Conservation (phyloP, 805 yeast genomes). For the Kodamaea restingae region DNA sequence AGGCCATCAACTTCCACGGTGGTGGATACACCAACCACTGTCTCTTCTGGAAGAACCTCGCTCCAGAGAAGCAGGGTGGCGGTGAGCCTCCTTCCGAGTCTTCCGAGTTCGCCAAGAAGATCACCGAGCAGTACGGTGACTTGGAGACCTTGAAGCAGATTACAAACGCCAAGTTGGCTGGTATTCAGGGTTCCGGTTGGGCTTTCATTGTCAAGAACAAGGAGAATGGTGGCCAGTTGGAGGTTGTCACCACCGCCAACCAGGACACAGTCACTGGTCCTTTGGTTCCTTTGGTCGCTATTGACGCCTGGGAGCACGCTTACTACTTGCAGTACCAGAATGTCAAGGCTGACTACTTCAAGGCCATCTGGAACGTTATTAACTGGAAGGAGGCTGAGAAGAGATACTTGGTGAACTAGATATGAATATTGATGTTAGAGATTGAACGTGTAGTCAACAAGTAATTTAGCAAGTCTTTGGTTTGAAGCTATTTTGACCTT, state of each 20-base stretch:
- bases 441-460: no score
- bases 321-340: conserved; percentile 91
- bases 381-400: conserved; percentile 89
- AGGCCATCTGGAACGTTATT: conserved; percentile 90
- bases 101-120: conserved; percentile 56
- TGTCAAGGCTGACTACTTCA: conserved; percentile 87
- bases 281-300: conserved; percentile 74
- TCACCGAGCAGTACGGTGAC: conserved; percentile 63
- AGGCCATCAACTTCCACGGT: conserved; percentile 82
- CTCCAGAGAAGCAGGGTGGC: conserved; percentile 73
- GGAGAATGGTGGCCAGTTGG: conserved; percentile 63
- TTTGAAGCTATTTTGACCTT: no score
- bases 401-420: conserved; percentile 39
- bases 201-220: conserved; percentile 83
- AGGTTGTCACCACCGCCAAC: conserved; percentile 76
- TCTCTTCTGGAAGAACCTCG: conserved; percentile 82
- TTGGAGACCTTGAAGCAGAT: conserved; percentile 60
- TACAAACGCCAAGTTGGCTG: conserved; percentile 65
- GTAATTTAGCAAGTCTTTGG: no score
- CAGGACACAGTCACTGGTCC: conserved; percentile 80
- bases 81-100: conserved; percentile 57
- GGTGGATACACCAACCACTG: conserved; percentile 89
- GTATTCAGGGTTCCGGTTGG: conserved; percentile 95
- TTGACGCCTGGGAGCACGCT: conserved; percentile 97
- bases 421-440: no score